phyloP scores from a whole-genome alignment of 768 basidiomycete species.

The Termitomyces heimii region DNA sequence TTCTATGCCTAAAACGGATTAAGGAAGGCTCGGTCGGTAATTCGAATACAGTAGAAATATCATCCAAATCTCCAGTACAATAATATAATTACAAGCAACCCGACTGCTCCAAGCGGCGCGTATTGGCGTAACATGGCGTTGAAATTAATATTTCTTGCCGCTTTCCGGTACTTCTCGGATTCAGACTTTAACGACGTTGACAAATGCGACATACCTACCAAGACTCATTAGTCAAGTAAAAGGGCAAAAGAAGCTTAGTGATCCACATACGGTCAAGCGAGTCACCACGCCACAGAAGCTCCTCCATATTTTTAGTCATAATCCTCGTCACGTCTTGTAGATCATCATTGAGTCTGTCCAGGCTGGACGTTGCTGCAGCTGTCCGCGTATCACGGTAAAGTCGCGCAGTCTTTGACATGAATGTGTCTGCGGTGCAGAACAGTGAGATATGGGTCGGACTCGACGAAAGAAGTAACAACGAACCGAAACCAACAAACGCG shows the following conservation, averaged over 20 bases:
- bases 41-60: conserved; percentile 21
- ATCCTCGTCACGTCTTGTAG: conserved; percentile 97
- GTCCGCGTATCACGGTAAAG: conserved; percentile 93
- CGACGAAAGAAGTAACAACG: conserved; percentile 22
- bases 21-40: conserved; percentile 1
- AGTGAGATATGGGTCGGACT: not conserved
- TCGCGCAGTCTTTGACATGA: conserved; percentile 96
- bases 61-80: conserved; percentile 73
- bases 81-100: conserved; percentile 70
- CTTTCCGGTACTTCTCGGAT: conserved; percentile 96
- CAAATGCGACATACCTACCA: conserved; percentile 90
- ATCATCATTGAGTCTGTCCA: conserved; percentile 92
- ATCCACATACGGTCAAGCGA: conserved; percentile 79
- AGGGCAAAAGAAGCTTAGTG: not conserved
- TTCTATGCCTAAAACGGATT: conserved; percentile 1
- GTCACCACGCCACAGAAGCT: conserved; percentile 96
- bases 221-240: not conserved
- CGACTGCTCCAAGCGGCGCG: conserved; percentile 84
- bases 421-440: conserved; percentile 70
- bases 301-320: conserved; percentile 99
- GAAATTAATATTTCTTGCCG: conserved; percentile 90
- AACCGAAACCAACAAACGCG: conserved; percentile 97
- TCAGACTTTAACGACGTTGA: conserved; percentile 93
- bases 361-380: conserved; percentile 60
- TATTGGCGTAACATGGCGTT: conserved; percentile 94